Conservation (phyloP, 2,329 filamentous ascomycete species). For the Ceratocystis smalleyi region DNA sequence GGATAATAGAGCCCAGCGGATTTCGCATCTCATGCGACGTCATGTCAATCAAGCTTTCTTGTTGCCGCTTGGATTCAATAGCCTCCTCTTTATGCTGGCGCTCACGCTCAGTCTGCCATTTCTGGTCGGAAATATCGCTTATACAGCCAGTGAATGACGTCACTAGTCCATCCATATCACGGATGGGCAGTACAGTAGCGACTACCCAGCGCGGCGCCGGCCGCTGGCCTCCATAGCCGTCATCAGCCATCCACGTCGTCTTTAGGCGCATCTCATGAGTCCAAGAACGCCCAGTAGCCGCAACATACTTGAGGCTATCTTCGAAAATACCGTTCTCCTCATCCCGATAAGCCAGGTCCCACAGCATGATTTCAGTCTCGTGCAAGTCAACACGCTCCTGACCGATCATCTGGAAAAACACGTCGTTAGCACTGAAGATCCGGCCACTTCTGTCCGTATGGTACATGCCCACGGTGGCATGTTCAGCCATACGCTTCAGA, state of each 20-base stretch:
- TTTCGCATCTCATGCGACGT: slow-evolving; percentile 59
- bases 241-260: slow-evolving; percentile 32
- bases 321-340: slow-evolving; percentile 30
- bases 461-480: slow-evolving; percentile 40
- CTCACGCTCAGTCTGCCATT: slow-evolving; percentile 36
- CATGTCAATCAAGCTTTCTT: slow-evolving; percentile 72
- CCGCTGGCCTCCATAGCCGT: slow-evolving; percentile 30
- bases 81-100: slow-evolving; percentile 38
- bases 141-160: slow-evolving; percentile 34
- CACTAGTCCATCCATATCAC: slow-evolving; percentile 31
- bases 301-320: slow-evolving; percentile 28
- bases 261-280: slow-evolving; percentile 35
- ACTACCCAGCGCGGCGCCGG: slow-evolving; percentile 34
- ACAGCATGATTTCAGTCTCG: slow-evolving; percentile 28
- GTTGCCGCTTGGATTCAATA: slow-evolving; percentile 47
- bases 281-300: slow-evolving; percentile 29
- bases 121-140: slow-evolving; percentile 35
- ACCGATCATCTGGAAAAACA: slow-evolving; percentile 38
- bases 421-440: slow-evolving; percentile 35
- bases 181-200: slow-evolving; percentile 36
- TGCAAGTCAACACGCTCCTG: slow-evolving; percentile 30
- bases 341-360: slow-evolving; percentile 30
- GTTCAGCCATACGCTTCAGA: slow-evolving; percentile 38
- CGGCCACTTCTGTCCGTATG: slow-evolving; percentile 37
- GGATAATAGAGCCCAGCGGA: slow-evolving; percentile 55